Base-by-base conservation (phyloP, 148 eudicot species). In the Camellia granthamiana region DNA sequence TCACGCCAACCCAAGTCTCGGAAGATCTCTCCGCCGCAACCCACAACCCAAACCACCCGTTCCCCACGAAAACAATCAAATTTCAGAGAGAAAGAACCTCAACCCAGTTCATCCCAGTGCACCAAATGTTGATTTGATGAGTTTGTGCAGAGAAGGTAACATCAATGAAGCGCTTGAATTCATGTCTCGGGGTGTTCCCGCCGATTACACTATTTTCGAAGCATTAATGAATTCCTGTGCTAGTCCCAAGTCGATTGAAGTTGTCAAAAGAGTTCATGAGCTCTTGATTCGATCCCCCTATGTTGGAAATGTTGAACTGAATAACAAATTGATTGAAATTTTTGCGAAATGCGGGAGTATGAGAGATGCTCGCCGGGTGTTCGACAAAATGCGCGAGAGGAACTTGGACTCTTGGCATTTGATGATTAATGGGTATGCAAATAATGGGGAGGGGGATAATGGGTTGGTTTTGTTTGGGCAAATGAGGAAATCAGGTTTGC, bases 401-500 rank as follows among this genome's bases (percentile, higher is more conserved):
- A 81, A 67, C 55, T 21, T 82, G 69, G 73, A 52, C 54, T 74
- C 73, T 8, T 88, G 88, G 85, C 77, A 85, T 80, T 75, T 82
- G 82, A 88, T 86, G 88, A 85, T 88, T 12, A 73, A 82, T 71
- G 88, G 85, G 63, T 85, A 84, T 82, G 84, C 81, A 3, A 78
- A 59, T 54, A 85, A 81, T 78, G 85, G 74, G 18, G 73, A 83
- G 41, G 88, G 82, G 8, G 65, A 78, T 59, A 64, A 84, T 58
- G 90, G 84, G 47, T 77, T 85, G 82, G 9, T 78, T 69, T 82
- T 88, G 82, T 88, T 81, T 82, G 69, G 79, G 82, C 49, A 71
- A 73, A 88, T 88, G 90, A 88, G 51, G 81, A 81, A 76, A 43
- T n/a, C 38, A 76, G 80, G 83, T 43, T 81, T 88, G 83, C 68